phyloP scores from a whole-genome alignment of 176 grass and related monocot species.

The Eragrostis curvula region DNA sequence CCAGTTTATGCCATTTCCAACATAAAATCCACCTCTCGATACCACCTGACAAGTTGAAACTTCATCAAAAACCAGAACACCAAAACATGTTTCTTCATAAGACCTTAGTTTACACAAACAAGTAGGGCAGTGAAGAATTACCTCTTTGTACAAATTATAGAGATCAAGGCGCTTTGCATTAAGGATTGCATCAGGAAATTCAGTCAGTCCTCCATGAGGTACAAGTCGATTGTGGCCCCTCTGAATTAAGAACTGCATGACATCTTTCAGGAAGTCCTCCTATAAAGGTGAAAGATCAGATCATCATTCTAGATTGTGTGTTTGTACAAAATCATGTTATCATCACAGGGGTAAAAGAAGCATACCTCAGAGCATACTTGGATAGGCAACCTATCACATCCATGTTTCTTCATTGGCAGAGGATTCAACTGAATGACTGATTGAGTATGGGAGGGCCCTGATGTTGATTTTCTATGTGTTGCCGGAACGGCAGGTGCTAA shows the following conservation, averaged over 20 bases:
- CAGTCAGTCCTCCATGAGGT: conserved; percentile 84
- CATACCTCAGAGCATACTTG: conserved; percentile 85
- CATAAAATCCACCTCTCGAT: conserved; percentile 96
- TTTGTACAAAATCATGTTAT: conserved; percentile 27
- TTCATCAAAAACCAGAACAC: conserved; percentile 24
- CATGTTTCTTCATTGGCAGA: conserved; percentile 96
- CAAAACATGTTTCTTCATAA: neutral
- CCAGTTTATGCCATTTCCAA: conserved; percentile 98
- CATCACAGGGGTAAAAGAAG: conserved; percentile 13
- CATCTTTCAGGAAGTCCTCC: conserved; percentile 96
- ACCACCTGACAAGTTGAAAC: conserved; percentile 68
- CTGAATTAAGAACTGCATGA: conserved; percentile 87
- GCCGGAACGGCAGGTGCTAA: conserved; percentile 47
- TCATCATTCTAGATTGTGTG: conserved; percentile 11
- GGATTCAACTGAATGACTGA: conserved; percentile 86
- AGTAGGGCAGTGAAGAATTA: conserved; percentile 36
- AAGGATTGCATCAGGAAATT: conserved; percentile 96
- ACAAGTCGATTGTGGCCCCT: conserved; percentile 90
- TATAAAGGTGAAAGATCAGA: conserved; percentile 42
- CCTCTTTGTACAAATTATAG: conserved; percentile 99
- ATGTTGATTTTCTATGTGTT: conserved; percentile 78
- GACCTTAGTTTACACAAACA: conserved; percentile 11
- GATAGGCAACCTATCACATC: conserved; percentile 78
- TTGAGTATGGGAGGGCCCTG: conserved; percentile 60
- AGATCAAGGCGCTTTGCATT: conserved; percentile 98